Evolutionary conservation across 78 protist species (phyloP).

Genomic region (Dictyostelium intermedium): DNA sequence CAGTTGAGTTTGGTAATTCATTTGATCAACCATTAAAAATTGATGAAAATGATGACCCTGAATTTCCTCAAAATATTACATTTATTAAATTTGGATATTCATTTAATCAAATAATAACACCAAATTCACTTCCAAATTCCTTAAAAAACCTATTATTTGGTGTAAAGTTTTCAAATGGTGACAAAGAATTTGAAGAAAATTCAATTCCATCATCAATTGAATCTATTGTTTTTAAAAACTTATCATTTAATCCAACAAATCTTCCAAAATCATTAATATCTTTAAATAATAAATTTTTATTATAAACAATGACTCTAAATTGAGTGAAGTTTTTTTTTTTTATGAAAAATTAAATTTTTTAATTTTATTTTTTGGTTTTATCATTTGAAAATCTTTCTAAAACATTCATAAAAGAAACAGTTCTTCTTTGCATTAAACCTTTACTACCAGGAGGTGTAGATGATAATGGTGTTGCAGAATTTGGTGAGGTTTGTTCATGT

Average conservation of each 20-base stretch:
- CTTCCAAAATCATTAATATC: background rate
- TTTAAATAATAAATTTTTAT: background rate
- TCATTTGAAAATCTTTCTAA: constrained; percentile 39
- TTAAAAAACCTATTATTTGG: background rate
- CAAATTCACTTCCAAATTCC: background rate
- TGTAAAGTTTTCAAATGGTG: background rate
- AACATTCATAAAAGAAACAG: constrained; percentile 56
- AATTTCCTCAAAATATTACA: background rate
- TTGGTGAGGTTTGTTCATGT: background rate
- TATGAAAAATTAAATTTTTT: background rate
- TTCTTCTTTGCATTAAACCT: constrained; percentile 35
- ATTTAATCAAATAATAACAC: background rate
- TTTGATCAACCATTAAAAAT: background rate
- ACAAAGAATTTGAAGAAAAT: background rate
- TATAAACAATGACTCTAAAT: background rate
- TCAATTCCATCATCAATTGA: background rate
- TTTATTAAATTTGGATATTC: background rate
- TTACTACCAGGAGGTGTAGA: constrained; percentile 1
- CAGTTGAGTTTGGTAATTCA: background rate
- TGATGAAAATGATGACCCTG: background rate
- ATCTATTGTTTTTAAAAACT: background rate
- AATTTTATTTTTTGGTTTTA: background rate
- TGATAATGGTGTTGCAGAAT: constrained; percentile 22
- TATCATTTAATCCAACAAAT: background rate
- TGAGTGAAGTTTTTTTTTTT: background rate